Evolutionary conservation across 2,329 filamentous ascomycete genomes (phyloP), one percentile per base, ranked within the genome.

Genomic region (Pyrenophora teres): DNA sequence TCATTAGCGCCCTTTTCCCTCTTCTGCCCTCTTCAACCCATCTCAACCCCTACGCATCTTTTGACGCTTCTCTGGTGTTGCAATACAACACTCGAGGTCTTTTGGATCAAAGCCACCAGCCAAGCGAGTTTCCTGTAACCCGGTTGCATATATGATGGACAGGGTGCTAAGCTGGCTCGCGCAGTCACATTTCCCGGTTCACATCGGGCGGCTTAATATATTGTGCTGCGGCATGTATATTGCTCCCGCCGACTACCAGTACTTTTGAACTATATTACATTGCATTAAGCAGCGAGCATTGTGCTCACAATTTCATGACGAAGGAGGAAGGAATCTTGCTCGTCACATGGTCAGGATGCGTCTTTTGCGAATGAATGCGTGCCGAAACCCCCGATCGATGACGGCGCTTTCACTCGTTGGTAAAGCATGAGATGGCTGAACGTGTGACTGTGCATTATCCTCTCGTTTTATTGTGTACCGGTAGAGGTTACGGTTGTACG

Each of bases 121-220:
- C 40, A 42, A 40, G 46, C 40, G 30, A 53, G 27, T 30, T 48
- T 35, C 58, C 56, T 48, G 23, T 19, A 42, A 59, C 58, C 58
- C 18, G 56, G 53, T 53, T 40, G 38, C n/a, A 37, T 58, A 58
- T 30, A 61, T 55, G 50, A 50, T 21, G 3, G 10, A 13, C 33
- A 30, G 35, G 43, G 43, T 38, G 23, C 39, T 30, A 49, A 25
- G 46, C 44, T 59, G 50, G 52, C 50, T 43, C 43, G 21, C 40
- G 15, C 44, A 31, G 38, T 38, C 18, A 37, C 19, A 32, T 54
- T 52, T 40, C 46, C 58, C 52, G 58, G 58, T 61, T 44, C 32
- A 46, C 18, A 2, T 54, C 47, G 35, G 52, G 31, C 40, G 21
- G 37, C 40, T 46, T 54, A 59, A 61, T 61, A 40, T 61, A 61